Base-by-base conservation (phyloP, 108 stramenopile genomes). In the Epithemia pelagica region DNA sequence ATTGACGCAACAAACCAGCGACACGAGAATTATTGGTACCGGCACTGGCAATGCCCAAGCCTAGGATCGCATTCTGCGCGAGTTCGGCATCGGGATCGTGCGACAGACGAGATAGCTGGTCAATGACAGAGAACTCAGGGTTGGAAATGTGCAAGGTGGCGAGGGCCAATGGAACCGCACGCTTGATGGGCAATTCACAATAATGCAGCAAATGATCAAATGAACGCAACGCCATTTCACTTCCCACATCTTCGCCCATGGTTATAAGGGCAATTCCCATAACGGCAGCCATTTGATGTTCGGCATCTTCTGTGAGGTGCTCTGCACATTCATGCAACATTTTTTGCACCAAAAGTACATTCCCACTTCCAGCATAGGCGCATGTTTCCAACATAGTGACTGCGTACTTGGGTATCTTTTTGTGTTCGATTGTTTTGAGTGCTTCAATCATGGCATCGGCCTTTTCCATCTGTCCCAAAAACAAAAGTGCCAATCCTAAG, bases 131-230 rank as follows among this genome's bases (percentile, higher is more conserved):
- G 69, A 96, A 98, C 69, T 98, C 98, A 37, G 99, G 97, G 75
- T 97, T 89, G 62, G 96, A 96, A 61, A 98, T 81, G 62, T 98
- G 75, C 52, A 96, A 77, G 23, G 96, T 81, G 21, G 96, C 95
- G 29, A 99, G 73, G 0, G 97, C 90, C 29, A 99, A 85, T 5
- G 99, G 99, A 21, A 99, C 96, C 30, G 94, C 98, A 5, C 98
- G 84, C 77, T 96, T 96, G 53, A 99, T 92, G 23, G 98, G 93
- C 25, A 96, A 89, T 71, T 98, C 98, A 51, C 97, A 97, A 71
- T 99, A 99, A 71, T 99, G 99, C 51, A 99, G 90, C 69, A 99
- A 82, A 77, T 99, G 99, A 52, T 99, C 98, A 63, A 95, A 99
- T 27, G 96, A 79, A 64, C 99, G 86, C 32, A 97, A 79, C 0